Base-by-base conservation (phyloP, 495 filamentous ascomycete species). In the Friedmanniomyces endolithicus region DNA sequence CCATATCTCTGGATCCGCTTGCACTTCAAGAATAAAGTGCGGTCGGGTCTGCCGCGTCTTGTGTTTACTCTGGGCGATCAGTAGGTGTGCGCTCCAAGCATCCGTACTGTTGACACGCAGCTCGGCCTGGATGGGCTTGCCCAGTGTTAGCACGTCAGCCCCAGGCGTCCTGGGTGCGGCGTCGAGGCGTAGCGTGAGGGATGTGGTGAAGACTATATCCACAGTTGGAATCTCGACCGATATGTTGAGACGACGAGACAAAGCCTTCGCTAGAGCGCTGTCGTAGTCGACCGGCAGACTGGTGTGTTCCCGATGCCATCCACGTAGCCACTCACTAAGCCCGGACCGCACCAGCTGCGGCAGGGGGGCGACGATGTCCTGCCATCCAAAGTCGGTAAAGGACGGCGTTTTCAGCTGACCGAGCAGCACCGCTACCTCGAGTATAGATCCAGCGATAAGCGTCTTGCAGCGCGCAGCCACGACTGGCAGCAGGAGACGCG, bases 191-290 rank as follows among this genome's bases (percentile, higher is more conserved):
- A 88, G 71, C 24, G 74, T 75, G 41, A 96, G 78, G 51, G 89
- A 82, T 17, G 84, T 86, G 0, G 85, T 94, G 68, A 90, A 85
- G 1, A 97, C 82, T 24, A 96, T 79, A 52, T 85, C 80, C 23
- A 95, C 75, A 7, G 84, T 77, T 0, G 92, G 94, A n/a, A 97
- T 78, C 43, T 94, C 86, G 19, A 97, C 88, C 0, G 84, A 78
- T 53, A 88, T 85, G 6, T 78, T 69, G 52, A 88, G 80, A 11
- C 76, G 57, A 24, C 64, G 64, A 8, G 50, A 53, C 1, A 54
- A 14, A 22, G 29, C 19, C 29, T 60, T 52, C 11, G 57, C 52
- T 19, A 52, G 12, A 0, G 56, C 37, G 12, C 53, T 52, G 16
- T 52, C 54, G 25, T 24, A 22, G 27, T 54, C 16, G 1, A 50